Conservation (phyloP, 1,284 basidiomycete genomes). For the Irpex rosettiformis region DNA sequence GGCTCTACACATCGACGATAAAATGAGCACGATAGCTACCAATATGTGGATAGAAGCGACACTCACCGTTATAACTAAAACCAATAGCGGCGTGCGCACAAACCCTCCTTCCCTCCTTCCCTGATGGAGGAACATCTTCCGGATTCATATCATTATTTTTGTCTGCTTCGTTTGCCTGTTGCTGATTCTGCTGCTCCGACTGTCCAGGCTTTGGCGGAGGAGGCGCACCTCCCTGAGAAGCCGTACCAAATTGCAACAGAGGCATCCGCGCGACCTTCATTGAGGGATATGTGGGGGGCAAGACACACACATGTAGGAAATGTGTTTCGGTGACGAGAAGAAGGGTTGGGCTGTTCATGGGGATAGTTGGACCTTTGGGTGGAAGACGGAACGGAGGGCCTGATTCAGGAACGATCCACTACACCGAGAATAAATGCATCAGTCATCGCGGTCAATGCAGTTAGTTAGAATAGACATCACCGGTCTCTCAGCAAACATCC, state of each 20-base stretch:
- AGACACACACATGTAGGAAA: conserved; percentile 23
- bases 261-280: conserved; percentile 22
- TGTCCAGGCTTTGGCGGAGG: conserved; percentile 10
- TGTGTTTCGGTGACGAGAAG: conserved; percentile 32
- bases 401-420: conserved; percentile 31
- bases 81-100: conserved; percentile 65
- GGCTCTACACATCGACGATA: conserved; percentile 37
- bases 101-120: conserved; percentile 37
- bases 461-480: conserved; percentile 35
- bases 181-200: neutral
- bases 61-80: conserved; percentile 57
- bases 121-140: neutral
- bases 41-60: neutral
- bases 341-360: conserved; percentile 23
- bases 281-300: conserved; percentile 18
- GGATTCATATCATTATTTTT: neutral
- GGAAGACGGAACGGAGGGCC: conserved; percentile 29
- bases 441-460: neutral
- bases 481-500: conserved; percentile 59
- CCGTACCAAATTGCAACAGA: conserved; percentile 16
- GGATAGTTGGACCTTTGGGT: conserved; percentile 26
- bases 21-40: neutral
- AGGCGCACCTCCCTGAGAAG: conserved; percentile 1
- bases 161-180: neutral
- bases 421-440: neutral